Conservation (phyloP, 2,329 filamentous ascomycete species). For the Paracorniculantispora psalliotae region DNA sequence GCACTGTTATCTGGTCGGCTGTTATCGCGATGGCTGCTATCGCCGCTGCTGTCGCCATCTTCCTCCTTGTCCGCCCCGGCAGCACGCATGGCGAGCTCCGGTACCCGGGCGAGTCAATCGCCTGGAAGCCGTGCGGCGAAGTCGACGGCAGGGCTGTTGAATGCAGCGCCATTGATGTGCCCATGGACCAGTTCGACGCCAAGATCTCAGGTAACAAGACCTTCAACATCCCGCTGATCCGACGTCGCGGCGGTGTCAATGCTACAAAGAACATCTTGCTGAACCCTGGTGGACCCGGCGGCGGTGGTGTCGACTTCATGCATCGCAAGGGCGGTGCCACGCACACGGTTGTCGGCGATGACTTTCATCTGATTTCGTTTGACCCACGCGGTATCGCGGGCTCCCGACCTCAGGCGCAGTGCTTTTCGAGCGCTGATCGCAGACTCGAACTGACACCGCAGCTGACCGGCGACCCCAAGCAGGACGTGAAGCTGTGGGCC, state of each 20-base stretch:
- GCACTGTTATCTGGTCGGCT: background rate
- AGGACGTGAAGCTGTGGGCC: constrained; percentile 33
- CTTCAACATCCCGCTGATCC: constrained; percentile 41
- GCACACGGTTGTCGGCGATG: constrained; percentile 34
- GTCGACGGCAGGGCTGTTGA: constrained; percentile 33
- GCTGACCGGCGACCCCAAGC: constrained; percentile 21
- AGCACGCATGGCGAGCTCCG: background rate
- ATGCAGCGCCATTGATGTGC: constrained; percentile 40
- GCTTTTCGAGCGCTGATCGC: constrained; percentile 33
- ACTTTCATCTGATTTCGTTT: constrained; percentile 39
- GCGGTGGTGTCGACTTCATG: constrained; percentile 36
- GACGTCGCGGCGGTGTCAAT: constrained; percentile 37
- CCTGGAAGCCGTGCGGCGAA: constrained; percentile 36
- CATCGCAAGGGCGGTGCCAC: constrained; percentile 32
- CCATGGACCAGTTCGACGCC: constrained; percentile 41
- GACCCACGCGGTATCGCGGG: constrained; percentile 41
- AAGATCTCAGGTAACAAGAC: constrained; percentile 30
- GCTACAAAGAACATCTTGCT: constrained; percentile 40
- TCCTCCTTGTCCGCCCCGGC: constrained; percentile 3
- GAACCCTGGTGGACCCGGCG: constrained; percentile 46
- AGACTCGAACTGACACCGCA: constrained; percentile 24
- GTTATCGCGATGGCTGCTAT: background rate
- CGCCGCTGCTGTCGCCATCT: background rate
- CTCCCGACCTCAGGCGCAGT: constrained; percentile 29
- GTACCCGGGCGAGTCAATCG: constrained; percentile 32